phyloP scores from a whole-genome alignment of 179 eudicot species.

The Amaranthus tricolor region DNA sequence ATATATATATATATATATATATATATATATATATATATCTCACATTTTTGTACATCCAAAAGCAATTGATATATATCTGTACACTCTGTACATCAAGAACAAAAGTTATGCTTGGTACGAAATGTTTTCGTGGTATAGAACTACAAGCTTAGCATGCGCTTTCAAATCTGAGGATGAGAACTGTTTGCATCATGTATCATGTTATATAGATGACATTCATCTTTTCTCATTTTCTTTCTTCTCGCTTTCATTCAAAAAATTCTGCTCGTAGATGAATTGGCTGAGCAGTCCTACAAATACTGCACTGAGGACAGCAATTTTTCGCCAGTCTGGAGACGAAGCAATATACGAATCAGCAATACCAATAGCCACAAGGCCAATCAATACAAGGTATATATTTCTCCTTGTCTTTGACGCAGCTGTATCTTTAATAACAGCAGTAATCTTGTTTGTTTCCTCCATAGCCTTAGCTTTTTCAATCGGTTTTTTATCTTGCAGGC shows the following conservation, averaged over 20 bases:
- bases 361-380: slow-evolving; percentile 49
- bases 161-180: slow-evolving; percentile 53
- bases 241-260: slow-evolving; percentile 39
- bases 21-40: neutral
- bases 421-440: slow-evolving; percentile 38
- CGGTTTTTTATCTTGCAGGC: slow-evolving; percentile 41
- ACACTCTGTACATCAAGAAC: too few relatives aligned
- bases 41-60: slow-evolving; percentile 5
- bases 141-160: slow-evolving; percentile 47
- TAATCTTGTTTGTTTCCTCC: slow-evolving; percentile 57
- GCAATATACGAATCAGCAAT: slow-evolving; percentile 57
- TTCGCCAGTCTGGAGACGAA: slow-evolving; percentile 57
- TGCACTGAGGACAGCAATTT: slow-evolving; percentile 49
- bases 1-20: neutral
- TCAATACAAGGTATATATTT: slow-evolving; percentile 64
- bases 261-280: slow-evolving; percentile 73
- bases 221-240: slow-evolving; percentile 14
- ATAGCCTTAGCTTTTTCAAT: slow-evolving; percentile 48
- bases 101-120: neutral
- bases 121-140: slow-evolving; percentile 21
- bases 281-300: slow-evolving; percentile 60
- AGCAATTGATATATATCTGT: slow-evolving; percentile 6
- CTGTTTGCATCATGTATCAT: slow-evolving; percentile 51
- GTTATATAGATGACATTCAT: slow-evolving; percentile 38
- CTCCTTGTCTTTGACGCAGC: slow-evolving; percentile 59